Conservation (phyloP, 2,329 filamentous ascomycete genomes). For the Alternaria arborescens region DNA sequence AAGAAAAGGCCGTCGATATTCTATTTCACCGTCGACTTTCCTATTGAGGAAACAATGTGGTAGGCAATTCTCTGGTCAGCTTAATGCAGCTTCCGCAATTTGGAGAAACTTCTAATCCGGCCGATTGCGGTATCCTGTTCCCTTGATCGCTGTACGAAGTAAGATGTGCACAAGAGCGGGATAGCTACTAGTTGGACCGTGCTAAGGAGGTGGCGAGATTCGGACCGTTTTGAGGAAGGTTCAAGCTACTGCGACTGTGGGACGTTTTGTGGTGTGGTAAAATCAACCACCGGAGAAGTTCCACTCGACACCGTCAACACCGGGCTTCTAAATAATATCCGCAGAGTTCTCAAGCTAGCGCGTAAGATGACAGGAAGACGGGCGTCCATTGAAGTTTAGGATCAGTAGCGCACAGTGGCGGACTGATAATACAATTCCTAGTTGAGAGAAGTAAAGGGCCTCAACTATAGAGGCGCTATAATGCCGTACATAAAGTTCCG, state of each 20-base stretch:
- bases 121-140: neutral
- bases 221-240: constrained; percentile 17
- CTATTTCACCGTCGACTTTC: constrained; percentile 1
- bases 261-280: neutral
- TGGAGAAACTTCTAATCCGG: neutral
- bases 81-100: neutral
- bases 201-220: constrained; percentile 1
- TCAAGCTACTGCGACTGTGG: constrained; percentile 8
- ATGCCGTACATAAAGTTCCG: constrained; percentile 15
- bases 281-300: neutral
- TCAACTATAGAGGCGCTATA: constrained; percentile 5
- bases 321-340: neutral
- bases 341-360: neutral
- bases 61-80: neutral
- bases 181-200: constrained; percentile 7
- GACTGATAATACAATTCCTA: constrained; percentile 2
- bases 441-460: neutral
- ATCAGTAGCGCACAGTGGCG: constrained; percentile 2
- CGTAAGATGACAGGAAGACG: neutral
- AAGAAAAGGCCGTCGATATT: neutral
- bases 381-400: constrained; percentile 2
- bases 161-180: constrained; percentile 1
- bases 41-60: neutral
- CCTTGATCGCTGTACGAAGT: constrained; percentile 4
- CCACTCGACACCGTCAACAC: neutral